Evolutionary conservation across 257 asterid genomes (phyloP).

Genomic region (Lithospermum erythrorhizon): DNA sequence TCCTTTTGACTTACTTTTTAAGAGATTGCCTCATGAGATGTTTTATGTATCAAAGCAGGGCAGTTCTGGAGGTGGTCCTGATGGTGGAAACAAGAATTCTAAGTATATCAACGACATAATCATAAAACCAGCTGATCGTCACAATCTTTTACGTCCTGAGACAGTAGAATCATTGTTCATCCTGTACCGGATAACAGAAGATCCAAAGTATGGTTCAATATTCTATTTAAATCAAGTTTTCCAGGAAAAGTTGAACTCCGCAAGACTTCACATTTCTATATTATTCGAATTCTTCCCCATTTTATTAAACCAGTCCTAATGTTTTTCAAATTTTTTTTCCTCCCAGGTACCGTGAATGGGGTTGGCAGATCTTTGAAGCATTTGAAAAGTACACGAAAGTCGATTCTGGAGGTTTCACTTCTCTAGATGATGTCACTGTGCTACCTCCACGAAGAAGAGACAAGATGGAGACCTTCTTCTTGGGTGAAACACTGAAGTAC

Average conservation of each 20-base stretch:
- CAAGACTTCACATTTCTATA: not conserved
- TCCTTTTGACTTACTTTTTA: slow-evolving; percentile 6
- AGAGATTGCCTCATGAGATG: slow-evolving; percentile 12
- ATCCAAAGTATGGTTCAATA: slow-evolving; percentile 51
- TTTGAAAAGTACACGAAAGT: slow-evolving; percentile 80
- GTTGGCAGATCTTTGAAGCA: slow-evolving; percentile 91
- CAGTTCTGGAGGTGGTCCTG: slow-evolving; percentile 42
- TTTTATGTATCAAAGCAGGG: slow-evolving; percentile 41
- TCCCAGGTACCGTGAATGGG: slow-evolving; percentile 94
- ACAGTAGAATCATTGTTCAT: slow-evolving; percentile 84
- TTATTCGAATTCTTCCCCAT: not conserved
- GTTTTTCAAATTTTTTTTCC: not conserved
- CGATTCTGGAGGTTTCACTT: slow-evolving; percentile 81
- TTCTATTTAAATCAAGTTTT: not conserved
- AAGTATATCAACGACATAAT: slow-evolving; percentile 65
- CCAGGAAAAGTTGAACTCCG: not conserved
- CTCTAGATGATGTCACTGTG: slow-evolving; percentile 74
- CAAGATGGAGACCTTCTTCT: slow-evolving; percentile 94
- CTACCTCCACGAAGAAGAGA: slow-evolving; percentile 76
- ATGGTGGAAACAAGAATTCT: slow-evolving; percentile 70
- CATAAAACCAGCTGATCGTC: slow-evolving; percentile 79
- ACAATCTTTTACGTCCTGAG: slow-evolving; percentile 96
- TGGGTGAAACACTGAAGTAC: slow-evolving; percentile 90
- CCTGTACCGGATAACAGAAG: slow-evolving; percentile 85
- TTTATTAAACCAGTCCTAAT: no score